Conservation (phyloP, 208 protist genomes). For the Acanthamoeba sp. region DNA sequence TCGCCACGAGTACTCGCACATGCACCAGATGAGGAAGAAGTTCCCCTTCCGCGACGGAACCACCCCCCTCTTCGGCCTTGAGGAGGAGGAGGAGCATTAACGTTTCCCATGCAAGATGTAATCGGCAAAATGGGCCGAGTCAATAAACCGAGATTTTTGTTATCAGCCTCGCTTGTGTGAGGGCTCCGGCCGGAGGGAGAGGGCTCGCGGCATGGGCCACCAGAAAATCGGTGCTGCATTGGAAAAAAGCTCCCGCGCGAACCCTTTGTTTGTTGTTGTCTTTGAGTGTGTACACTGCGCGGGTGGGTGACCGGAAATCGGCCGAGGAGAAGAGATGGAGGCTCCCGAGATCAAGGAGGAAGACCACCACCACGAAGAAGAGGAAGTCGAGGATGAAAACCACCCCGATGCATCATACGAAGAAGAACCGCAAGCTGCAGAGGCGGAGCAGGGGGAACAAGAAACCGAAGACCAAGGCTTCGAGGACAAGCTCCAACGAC, state of each 20-base stretch:
- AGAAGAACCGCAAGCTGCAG: neutral
- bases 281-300: no score
- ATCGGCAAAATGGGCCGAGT: no score
- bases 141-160: no score
- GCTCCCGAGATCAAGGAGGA: neutral
- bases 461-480: neutral
- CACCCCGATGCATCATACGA: neutral
- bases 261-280: no score
- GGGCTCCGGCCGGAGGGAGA: no score
- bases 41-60: slow-evolving; percentile 31
- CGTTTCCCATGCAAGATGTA: no score
- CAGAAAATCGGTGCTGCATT: no score
- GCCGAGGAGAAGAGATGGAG: no score
- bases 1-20: slow-evolving; percentile 53
- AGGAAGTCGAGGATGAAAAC: neutral
- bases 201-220: no score
- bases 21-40: slow-evolving; percentile 57
- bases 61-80: slow-evolving; percentile 45
- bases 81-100: slow-evolving; percentile 16
- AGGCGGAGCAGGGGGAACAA: neutral
- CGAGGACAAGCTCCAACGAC: neutral
- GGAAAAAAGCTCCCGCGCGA: no score
- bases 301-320: no score
- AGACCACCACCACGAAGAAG: neutral
- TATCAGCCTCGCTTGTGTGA: neutral